These are phyloP conservation scores for Hypocrella siamensis DNA, from an alignment of 2,329 filamentous ascomycete species.

Conservation along the genomic window DNA sequence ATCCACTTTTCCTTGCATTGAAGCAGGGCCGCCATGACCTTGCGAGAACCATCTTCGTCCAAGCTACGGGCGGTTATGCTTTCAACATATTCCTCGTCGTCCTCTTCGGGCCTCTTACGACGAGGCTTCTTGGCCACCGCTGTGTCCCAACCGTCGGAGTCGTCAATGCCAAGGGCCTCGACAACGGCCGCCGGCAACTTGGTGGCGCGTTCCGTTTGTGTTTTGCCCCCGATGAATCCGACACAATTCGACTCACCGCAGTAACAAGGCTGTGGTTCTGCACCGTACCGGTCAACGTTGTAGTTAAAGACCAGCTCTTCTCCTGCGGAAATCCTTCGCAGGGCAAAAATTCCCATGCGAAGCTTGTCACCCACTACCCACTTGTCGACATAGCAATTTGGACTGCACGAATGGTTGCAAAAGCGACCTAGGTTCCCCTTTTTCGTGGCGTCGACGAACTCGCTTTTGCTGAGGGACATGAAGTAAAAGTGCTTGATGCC, in stretches of 20 bases:
- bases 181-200: conserved; percentile 82
- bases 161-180: conserved; percentile 89
- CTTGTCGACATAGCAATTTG: conserved; percentile 98
- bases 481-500: conserved; percentile 99
- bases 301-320: conserved; percentile 99
- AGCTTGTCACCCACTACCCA: conserved; percentile 97
- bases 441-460: conserved; percentile 95
- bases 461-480: conserved; percentile 92
- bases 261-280: conserved; percentile 92
- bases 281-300: conserved; percentile 95
- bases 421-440: conserved; percentile 93
- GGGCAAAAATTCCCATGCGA: conserved; percentile 96
- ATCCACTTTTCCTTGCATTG: conserved; percentile 99
- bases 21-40: conserved; percentile 92
- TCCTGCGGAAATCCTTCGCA: conserved; percentile 67
- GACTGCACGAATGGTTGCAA: conserved; percentile 98
- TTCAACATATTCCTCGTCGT: conserved; percentile 92
- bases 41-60: conserved; percentile 70
- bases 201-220: conserved; percentile 87
- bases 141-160: conserved; percentile 83
- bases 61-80: conserved; percentile 67
- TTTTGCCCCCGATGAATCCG: conserved; percentile 93
- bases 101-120: conserved; percentile 82
- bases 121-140: conserved; percentile 77
- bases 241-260: conserved; percentile 90